A percentile compares a stretch with the other conserved stretches of the same genome.
These are phyloP conservation scores for Daedaleopsis sinensis DNA, from an alignment of 768 basidiomycete species.

Conservation along the genomic window DNA sequence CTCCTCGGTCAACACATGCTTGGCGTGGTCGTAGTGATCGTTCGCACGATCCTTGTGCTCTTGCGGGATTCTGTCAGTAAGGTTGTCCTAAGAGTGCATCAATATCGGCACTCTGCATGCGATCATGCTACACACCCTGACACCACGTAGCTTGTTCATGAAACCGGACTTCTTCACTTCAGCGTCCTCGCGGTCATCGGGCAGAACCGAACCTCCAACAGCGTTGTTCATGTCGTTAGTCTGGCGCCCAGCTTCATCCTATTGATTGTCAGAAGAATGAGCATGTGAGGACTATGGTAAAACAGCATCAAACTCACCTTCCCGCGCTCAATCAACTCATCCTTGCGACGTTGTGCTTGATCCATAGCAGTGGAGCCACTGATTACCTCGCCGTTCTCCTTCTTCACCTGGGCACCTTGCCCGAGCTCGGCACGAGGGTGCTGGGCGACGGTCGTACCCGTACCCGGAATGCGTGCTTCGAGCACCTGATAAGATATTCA, in stretches of 20 bases:
- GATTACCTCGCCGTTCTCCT: constrained; percentile 38
- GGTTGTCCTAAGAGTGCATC: constrained; percentile 34
- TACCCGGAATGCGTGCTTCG: constrained; percentile 48
- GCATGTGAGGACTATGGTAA: not conserved
- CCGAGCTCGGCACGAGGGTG: constrained; percentile 54
- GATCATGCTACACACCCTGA: constrained; percentile 28
- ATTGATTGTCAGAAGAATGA: not conserved
- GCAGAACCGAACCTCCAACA: constrained; percentile 34
- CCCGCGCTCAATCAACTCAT: constrained; percentile 17
- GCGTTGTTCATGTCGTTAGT: constrained; percentile 23
- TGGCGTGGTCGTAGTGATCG: constrained; percentile 59
- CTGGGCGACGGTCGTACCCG: constrained; percentile 46
- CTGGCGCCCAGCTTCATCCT: constrained; percentile 25
- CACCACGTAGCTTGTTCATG: constrained; percentile 33
- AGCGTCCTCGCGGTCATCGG: constrained; percentile 36
- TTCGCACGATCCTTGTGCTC: constrained; percentile 62
- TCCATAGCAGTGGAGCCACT: constrained; percentile 29
- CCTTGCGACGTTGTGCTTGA: constrained; percentile 21
- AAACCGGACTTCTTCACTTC: constrained; percentile 41
- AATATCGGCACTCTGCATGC: constrained; percentile 5
- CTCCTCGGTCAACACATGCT: constrained; percentile 75
- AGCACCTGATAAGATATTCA: constrained; percentile 27
- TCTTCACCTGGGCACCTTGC: constrained; percentile 36
- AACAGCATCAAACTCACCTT: constrained; percentile 8
- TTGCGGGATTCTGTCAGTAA: constrained; percentile 64